phyloP scores from a whole-genome alignment of 257 asterid species.

The Datura wrightii region DNA sequence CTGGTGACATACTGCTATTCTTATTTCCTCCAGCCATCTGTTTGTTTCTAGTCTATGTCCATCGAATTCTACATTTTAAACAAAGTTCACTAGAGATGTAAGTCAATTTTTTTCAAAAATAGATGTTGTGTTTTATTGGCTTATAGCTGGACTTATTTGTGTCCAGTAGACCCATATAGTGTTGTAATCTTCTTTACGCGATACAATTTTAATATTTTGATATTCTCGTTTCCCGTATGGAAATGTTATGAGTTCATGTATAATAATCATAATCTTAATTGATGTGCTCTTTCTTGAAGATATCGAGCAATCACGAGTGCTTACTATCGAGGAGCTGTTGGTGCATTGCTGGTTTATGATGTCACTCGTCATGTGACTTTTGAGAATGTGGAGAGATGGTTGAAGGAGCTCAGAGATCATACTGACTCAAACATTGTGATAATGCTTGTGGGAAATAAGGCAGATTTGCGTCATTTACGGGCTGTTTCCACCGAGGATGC shows the following conservation, averaged over 20 bases:
- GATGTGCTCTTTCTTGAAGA: conserved; percentile 40
- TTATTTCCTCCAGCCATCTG: neutral
- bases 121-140: neutral
- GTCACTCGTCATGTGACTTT: conserved; percentile 76
- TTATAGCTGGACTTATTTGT: neutral
- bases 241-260: neutral
- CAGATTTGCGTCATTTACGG: conserved; percentile 71
- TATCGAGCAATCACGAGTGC: conserved; percentile 86
- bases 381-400: conserved; percentile 79
- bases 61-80: neutral
- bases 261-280: neutral
- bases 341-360: conserved; percentile 73
- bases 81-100: neutral
- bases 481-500: conserved; percentile 76
- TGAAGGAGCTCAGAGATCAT: conserved; percentile 74
- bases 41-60: neutral
- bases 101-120: neutral
- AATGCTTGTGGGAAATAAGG: conserved; percentile 77
- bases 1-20: neutral
- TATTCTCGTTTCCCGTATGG: neutral
- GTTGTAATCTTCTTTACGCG: neutral
- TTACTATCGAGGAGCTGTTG: conserved; percentile 77
- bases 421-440: conserved; percentile 70
- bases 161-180: neutral
- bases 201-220: neutral